These are phyloP conservation scores for Pyrenochaeta sp. DNA, from an alignment of 2,329 filamentous ascomycete species.

Conservation along the genomic window DNA sequence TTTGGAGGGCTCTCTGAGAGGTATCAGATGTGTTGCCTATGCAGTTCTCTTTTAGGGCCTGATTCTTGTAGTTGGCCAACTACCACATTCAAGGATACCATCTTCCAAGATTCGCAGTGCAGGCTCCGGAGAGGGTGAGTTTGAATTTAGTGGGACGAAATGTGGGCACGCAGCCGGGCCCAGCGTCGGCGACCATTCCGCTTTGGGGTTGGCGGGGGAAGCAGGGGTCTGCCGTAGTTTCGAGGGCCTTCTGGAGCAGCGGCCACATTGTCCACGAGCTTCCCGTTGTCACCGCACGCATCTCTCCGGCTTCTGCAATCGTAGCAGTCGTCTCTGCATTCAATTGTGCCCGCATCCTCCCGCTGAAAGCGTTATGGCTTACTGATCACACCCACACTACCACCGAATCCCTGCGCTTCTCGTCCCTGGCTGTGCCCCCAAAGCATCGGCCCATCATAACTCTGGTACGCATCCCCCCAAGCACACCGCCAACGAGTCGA, in stretches of 20 bases:
- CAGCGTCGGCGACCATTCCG: conserved; percentile 4
- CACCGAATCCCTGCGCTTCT: conserved; percentile 9
- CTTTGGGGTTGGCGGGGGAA: conserved; percentile 10
- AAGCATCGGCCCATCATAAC: conserved; percentile 13
- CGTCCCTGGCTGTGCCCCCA: conserved; percentile 13
- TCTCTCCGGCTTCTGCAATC: conserved; percentile 1
- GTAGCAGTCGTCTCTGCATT: conserved; percentile 8
- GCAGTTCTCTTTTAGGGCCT: too few relatives aligned
- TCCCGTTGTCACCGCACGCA: conserved; percentile 5
- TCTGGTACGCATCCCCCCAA: conserved; percentile 14
- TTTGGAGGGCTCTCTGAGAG: too few relatives aligned
- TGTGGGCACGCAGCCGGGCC: too few relatives aligned
- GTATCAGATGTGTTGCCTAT: too few relatives aligned
- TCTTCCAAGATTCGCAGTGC: too few relatives aligned
- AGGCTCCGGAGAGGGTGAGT: too few relatives aligned
- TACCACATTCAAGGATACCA: too few relatives aligned
- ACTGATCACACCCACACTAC: conserved; percentile 3
- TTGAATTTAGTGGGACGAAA: too few relatives aligned
- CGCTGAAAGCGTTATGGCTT: conserved; percentile 8
- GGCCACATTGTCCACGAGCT: conserved; percentile 16
- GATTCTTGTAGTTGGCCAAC: too few relatives aligned
- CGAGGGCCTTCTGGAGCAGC: conserved; percentile 28
- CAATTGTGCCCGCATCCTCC: conserved; percentile 15
- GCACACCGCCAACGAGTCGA: neutral
- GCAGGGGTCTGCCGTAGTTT: conserved; percentile 22